Base-by-base conservation (phyloP, 1,284 basidiomycete species). In the Tylopilus sp. region DNA sequence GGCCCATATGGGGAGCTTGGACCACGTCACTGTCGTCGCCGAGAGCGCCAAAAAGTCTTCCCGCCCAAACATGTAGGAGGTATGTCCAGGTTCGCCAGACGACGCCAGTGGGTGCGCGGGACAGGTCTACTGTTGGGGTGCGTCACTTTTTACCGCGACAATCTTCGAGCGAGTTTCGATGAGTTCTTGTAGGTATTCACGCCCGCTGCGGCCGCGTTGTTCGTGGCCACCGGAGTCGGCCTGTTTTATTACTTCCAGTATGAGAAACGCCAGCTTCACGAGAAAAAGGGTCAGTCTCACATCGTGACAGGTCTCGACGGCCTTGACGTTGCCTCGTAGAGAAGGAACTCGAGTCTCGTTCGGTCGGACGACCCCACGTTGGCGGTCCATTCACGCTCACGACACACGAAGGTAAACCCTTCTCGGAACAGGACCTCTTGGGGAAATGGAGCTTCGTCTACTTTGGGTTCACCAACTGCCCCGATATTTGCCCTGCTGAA, bases 401-500 rank as follows among this genome's bases (percentile, higher is more conserved):
- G 33, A 81, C 85, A 35, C 83, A 91, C 57, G 64, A 80, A 20
- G 82, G 81, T 50, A 75, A 81, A 55, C 68, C 78, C 0, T 95
- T 94, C 71, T 90, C 91, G 0, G 85, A 97, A 44, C 72, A 89
- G 52, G 83, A 97, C 64, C 73, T 99, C 46, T 70, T 88, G 24
- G 92, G 91, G 51, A 85, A 91, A 76, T 88, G 85, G 85, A 89
- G 79, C 34, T 73, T 99, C 57, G 85, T 99, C 50, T 99, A 99
- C 73, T 97, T 97, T 70, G 94, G 94, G 12, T 96, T 96, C 73
- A 94, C 93, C 29, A 94, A 96, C 70, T 96, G 94, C 68, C 96
- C 95, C 4, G 96, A 99, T 70, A 98, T 99, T 54, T 99, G 95
- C 68, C 95, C 95, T 2, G 92, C 96, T 56, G 95, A 99, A 72